Evolutionary conservation across 495 filamentous ascomycete species (phyloP).

Genomic region (Hypoxylon fragiforme): DNA sequence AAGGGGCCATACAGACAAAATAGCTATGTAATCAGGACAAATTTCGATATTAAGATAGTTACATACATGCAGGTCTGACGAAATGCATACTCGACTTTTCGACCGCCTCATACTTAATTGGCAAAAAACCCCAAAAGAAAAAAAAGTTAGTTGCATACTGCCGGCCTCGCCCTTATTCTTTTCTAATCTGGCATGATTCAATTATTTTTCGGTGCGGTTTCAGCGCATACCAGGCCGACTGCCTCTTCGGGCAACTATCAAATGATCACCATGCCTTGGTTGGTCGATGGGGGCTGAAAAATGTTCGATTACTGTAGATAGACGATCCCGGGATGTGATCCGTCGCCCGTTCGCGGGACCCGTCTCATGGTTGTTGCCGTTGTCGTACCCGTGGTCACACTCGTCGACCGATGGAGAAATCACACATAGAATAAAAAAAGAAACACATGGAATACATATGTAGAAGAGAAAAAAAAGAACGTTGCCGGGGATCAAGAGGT

Average conservation of each 20-base stretch:
- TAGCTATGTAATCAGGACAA: constrained; percentile 14
- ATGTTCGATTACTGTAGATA: constrained; percentile 22
- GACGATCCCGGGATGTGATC: constrained; percentile 30
- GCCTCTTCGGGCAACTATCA: constrained; percentile 34
- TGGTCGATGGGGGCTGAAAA: constrained; percentile 34
- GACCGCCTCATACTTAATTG: constrained; percentile 27
- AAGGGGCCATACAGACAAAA: constrained; percentile 8
- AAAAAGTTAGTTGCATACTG: constrained; percentile 31
- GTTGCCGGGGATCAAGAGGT: constrained; percentile 11
- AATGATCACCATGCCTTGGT: constrained; percentile 14
- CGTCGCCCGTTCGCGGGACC: constrained; percentile 30
- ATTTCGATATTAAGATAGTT: too few relatives aligned
- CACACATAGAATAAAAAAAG: too few relatives aligned
- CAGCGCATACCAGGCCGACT: constrained; percentile 34
- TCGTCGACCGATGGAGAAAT: constrained; percentile 27
- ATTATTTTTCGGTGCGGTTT: constrained; percentile 24
- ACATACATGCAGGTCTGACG: constrained; percentile 32
- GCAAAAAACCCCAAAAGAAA: too few relatives aligned
- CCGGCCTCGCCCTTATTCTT: constrained; percentile 3
- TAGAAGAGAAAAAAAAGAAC: too few relatives aligned
- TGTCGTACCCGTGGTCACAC: constrained; percentile 25
- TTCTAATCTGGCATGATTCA: constrained; percentile 26
- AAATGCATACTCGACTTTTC: constrained; percentile 30
- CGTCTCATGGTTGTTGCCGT: constrained; percentile 27
- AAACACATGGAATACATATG: too few relatives aligned